phyloP scores from a whole-genome alignment of 768 basidiomycete genomes.

The Suillus hirtellus region DNA sequence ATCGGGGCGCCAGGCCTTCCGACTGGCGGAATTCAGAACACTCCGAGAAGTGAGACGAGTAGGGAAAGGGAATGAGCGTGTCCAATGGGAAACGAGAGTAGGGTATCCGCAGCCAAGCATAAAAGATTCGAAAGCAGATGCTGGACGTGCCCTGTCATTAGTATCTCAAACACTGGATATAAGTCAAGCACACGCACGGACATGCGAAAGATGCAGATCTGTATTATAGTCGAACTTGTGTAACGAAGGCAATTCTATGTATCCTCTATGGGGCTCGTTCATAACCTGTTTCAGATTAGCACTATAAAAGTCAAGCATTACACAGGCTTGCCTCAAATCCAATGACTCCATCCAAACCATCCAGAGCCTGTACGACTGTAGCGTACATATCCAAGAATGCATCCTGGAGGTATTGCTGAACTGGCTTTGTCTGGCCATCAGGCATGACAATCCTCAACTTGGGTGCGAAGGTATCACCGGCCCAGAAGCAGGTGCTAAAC shows the following conservation, averaged over 20 bases:
- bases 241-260: slow-evolving; percentile 78
- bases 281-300: slow-evolving; percentile 57
- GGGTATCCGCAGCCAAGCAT: slow-evolving; percentile 89
- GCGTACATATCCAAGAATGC: slow-evolving; percentile 81
- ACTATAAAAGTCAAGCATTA: background rate
- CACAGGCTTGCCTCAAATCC: slow-evolving; percentile 78
- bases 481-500: slow-evolving; percentile 88
- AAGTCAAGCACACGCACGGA: slow-evolving; percentile 52
- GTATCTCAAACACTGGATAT: background rate
- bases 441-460: slow-evolving; percentile 57
- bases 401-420: slow-evolving; percentile 83
- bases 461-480: slow-evolving; percentile 82
- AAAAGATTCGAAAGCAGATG: slow-evolving; percentile 86
- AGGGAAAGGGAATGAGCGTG: slow-evolving; percentile 86
- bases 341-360: slow-evolving; percentile 74
- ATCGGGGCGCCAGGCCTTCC: slow-evolving; percentile 69
- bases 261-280: slow-evolving; percentile 95
- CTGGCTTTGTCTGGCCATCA: slow-evolving; percentile 52
- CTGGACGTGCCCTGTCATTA: slow-evolving; percentile 35
- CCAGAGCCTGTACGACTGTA: slow-evolving; percentile 62
- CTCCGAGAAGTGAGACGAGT: slow-evolving; percentile 62
- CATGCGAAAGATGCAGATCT: slow-evolving; percentile 81
- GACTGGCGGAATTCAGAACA: slow-evolving; percentile 59
- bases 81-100: slow-evolving; percentile 75
- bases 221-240: slow-evolving; percentile 93